These are phyloP conservation scores for Helianthus tuberosus DNA, from an alignment of 129 eudicot genomes.

Conservation along the genomic window DNA sequence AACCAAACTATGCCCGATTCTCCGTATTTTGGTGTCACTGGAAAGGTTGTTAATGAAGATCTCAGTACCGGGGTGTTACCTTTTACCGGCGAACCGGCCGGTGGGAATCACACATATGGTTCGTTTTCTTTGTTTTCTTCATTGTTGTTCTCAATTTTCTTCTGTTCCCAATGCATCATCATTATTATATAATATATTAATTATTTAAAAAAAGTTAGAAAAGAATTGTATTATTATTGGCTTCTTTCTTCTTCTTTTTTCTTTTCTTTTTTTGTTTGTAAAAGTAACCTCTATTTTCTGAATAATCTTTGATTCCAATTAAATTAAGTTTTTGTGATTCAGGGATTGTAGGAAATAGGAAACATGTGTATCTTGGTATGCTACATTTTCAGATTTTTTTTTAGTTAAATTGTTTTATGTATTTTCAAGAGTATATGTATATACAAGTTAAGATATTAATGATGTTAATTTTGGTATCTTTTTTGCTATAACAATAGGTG, in stretches of 20 bases:
- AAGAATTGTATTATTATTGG: background rate
- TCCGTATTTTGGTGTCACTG: slow-evolving; percentile 22
- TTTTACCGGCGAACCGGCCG: slow-evolving; percentile 97
- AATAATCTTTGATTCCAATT: no score
- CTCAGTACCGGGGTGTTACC: slow-evolving; percentile 93
- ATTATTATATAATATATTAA: background rate
- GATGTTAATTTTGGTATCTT: background rate
- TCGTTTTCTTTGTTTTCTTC: slow-evolving; percentile 1
- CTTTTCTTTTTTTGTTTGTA: no score
- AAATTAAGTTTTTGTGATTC: no score
- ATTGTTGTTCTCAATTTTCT: background rate
- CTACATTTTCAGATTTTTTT: no score
- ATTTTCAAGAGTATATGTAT: no score
- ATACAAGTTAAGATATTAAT: no score
- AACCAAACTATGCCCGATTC: slow-evolving; percentile 37
- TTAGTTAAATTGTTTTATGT: no score
- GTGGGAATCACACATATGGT: no score
- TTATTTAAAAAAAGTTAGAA: background rate
- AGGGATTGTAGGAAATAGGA: no score
- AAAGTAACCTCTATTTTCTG: background rate
- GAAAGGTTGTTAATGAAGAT: slow-evolving; percentile 46
- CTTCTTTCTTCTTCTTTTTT: no score
- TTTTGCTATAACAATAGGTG: slow-evolving; percentile 46
- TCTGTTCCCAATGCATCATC: slow-evolving; percentile 10
- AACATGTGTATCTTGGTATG: no score